Conservation (phyloP, 257 asterid species). For the Verbena officinalis region DNA sequence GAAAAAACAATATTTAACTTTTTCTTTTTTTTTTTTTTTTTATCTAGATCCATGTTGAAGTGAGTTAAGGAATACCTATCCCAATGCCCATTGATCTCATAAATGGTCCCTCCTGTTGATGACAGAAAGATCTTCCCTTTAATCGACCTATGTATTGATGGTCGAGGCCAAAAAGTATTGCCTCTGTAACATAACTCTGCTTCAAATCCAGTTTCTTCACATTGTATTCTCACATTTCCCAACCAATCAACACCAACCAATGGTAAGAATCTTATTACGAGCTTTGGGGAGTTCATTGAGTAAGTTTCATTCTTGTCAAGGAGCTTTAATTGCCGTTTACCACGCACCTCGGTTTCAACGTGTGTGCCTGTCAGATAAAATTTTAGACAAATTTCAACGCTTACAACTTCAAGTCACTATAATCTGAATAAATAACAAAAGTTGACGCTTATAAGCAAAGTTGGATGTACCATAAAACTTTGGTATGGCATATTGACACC, state of each 20-base stretch:
- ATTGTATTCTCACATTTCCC: conserved; percentile 61
- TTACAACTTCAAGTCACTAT: no score
- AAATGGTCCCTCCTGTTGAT: conserved; percentile 54
- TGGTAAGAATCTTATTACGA: conserved; percentile 72
- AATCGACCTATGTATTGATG: conserved; percentile 52
- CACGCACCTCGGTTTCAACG: conserved; percentile 70
- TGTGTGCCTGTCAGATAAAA: conserved; percentile 49
- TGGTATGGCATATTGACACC: conserved; percentile 73
- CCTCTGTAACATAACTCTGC: conserved; percentile 70
- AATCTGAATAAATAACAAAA: neutral
- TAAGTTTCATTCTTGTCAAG: conserved; percentile 59
- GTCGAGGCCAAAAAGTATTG: conserved; percentile 48
- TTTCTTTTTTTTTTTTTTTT: no score
- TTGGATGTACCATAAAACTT: conserved; percentile 59
- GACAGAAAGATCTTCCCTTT: conserved; percentile 61
- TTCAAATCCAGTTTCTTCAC: conserved; percentile 67
- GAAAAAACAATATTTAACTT: neutral
- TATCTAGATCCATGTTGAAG: neutral
- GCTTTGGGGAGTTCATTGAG: conserved; percentile 71
- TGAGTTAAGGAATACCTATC: conserved; percentile 51
- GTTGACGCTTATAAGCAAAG: neutral
- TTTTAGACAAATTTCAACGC: neutral
- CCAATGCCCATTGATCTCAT: conserved; percentile 78
- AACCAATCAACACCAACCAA: conserved; percentile 72
- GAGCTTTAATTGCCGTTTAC: conserved; percentile 59